These are phyloP conservation scores for Mycena maculata DNA, from an alignment of 768 basidiomycete species.

Conservation along the genomic window DNA sequence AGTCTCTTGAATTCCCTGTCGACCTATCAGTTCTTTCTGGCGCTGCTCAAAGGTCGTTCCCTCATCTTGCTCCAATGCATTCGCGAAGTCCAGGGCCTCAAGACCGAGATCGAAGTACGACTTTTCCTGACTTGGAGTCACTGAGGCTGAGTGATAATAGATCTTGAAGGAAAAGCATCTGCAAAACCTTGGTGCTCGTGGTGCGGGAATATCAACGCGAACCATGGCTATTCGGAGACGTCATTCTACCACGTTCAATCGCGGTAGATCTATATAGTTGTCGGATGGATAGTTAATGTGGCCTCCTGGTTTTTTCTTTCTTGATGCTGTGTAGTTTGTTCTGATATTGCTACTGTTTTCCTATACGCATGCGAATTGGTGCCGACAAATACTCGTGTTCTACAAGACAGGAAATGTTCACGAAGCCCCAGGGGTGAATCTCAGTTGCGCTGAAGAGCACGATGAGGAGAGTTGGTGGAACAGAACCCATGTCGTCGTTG, in stretches of 20 bases:
- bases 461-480: too few relatives aligned
- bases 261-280: too few relatives aligned
- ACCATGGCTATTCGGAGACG: neutral
- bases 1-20: conserved; percentile 13
- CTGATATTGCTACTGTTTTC: neutral
- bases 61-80: conserved; percentile 11
- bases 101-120: conserved; percentile 10
- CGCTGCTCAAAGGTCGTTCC: conserved; percentile 3
- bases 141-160: neutral
- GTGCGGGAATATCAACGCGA: neutral
- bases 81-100: conserved; percentile 11
- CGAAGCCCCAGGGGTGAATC: too few relatives aligned
- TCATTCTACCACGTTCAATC: neutral
- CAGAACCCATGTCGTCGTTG: too few relatives aligned
- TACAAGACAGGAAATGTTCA: too few relatives aligned
- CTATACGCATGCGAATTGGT: too few relatives aligned
- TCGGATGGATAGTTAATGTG: neutral
- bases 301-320: neutral
- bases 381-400: neutral
- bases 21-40: neutral
- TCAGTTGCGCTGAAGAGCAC: too few relatives aligned
- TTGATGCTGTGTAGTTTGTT: neutral
- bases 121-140: neutral
- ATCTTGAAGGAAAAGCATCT: conserved; percentile 12
- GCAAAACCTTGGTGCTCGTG: neutral